Percentiles rank a stretch among this genome's conserved stretches.
Evolutionary conservation across 2,329 filamentous ascomycete species (phyloP).

Genomic region (Colletotrichum falcatum): DNA sequence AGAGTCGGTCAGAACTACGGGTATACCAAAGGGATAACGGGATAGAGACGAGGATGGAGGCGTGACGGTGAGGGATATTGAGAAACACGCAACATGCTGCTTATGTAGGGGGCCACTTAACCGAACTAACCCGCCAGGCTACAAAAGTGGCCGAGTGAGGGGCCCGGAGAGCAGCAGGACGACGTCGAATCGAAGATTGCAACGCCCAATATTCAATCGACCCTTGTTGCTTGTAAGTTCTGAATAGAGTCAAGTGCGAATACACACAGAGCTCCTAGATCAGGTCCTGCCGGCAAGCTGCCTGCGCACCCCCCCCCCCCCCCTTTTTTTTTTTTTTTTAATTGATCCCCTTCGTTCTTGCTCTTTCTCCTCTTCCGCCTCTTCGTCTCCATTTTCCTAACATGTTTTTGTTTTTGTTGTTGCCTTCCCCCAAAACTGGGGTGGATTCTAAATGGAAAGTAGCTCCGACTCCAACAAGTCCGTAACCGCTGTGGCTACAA

Average conservation of each 20-base stretch:
- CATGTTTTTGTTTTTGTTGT: neutral
- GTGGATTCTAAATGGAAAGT: neutral
- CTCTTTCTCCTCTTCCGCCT: neutral
- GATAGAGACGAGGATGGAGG: too few relatives aligned
- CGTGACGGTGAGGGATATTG: conserved; percentile 30
- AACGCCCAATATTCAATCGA: conserved; percentile 23
- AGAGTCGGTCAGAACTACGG: too few relatives aligned
- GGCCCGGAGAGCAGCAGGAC: neutral
- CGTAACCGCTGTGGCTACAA: neutral
- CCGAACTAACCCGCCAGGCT: conserved; percentile 14
- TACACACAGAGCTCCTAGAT: conserved; percentile 5
- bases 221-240: conserved; percentile 40
- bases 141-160: neutral
- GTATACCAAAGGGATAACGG: too few relatives aligned
- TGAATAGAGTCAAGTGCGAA: conserved; percentile 36
- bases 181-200: conserved; percentile 1
- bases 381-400: neutral
- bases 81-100: conserved; percentile 9
- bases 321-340: neutral
- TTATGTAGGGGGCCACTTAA: conserved; percentile 1
- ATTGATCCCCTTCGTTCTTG: neutral
- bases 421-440: neutral
- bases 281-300: conserved; percentile 4
- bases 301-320: neutral
- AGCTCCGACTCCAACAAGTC: neutral